Conservation (phyloP, 352 stramenopile species). For the Peronospora belbahrii region DNA sequence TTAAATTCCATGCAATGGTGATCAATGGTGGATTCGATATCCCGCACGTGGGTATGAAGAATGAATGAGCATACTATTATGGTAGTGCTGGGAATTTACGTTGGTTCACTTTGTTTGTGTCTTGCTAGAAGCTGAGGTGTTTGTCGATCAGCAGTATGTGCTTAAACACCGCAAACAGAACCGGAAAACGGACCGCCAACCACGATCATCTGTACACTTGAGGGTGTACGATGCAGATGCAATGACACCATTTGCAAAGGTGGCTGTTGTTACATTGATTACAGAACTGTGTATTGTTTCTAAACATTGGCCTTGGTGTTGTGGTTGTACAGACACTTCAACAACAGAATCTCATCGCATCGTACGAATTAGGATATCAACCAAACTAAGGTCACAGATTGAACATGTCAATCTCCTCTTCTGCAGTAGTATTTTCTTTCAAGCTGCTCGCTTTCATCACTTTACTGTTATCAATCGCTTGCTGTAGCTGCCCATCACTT, state of each 20-base stretch:
- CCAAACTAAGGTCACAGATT: slow-evolving; percentile 3
- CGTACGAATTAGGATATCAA: slow-evolving; percentile 21
- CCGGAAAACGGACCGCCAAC: slow-evolving; percentile 2
- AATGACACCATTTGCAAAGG: slow-evolving; percentile 39
- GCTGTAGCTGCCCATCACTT: slow-evolving; percentile 9
- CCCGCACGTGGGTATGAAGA: slow-evolving; percentile 53
- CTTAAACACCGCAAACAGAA: slow-evolving; percentile 19
- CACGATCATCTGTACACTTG: slow-evolving; percentile 22
- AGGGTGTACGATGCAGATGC: slow-evolving; percentile 31
- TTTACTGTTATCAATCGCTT: slow-evolving; percentile 6
- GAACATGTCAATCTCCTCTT: slow-evolving; percentile 1
- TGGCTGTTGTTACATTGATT: slow-evolving; percentile 5
- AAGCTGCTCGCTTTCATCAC: not conserved
- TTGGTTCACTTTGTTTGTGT: not conserved
- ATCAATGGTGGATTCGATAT: slow-evolving; percentile 44
- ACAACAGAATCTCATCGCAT: slow-evolving; percentile 26
- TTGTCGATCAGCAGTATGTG: slow-evolving; percentile 34
- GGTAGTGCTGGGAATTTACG: no score
- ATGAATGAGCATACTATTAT: slow-evolving; percentile 8
- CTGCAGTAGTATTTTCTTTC: not conserved
- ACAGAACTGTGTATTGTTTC: not conserved
- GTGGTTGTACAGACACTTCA: slow-evolving; percentile 21
- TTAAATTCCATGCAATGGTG: slow-evolving; percentile 36
- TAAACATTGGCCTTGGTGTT: not conserved
- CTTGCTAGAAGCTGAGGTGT: slow-evolving; percentile 40